Conservation (phyloP, 2,329 filamentous ascomycete genomes). For the Ophiostoma quercus region DNA sequence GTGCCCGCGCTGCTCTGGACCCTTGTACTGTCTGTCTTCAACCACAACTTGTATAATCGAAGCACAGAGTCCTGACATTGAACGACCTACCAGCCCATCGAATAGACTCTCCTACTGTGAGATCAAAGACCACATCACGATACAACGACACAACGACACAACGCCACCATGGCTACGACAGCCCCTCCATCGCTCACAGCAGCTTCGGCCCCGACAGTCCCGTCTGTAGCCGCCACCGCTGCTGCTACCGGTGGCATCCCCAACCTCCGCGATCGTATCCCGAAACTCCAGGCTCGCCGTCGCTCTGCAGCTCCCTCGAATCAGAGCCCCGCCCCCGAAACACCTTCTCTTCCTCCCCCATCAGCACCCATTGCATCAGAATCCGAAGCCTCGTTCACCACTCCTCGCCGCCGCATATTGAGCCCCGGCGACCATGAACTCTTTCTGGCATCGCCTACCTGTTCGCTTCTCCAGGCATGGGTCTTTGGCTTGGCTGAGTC, state of each 20-base stretch:
- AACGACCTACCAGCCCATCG: background rate
- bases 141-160: background rate
- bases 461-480: constrained; percentile 72
- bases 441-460: constrained; percentile 72
- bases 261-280: constrained; percentile 54
- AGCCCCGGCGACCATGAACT: constrained; percentile 73
- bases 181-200: background rate
- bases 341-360: constrained; percentile 65
- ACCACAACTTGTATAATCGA: background rate
- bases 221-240: constrained; percentile 11
- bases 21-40: background rate
- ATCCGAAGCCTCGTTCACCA: constrained; percentile 45
- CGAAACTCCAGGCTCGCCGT: constrained; percentile 62
- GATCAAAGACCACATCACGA: background rate
- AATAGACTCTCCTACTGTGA: background rate
- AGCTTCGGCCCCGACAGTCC: background rate
- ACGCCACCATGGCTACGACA: constrained; percentile 3
- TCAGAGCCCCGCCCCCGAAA: constrained; percentile 63
- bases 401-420: constrained; percentile 73
- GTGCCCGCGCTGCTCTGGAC: background rate
- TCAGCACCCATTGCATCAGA: constrained; percentile 46
- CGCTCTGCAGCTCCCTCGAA: constrained; percentile 50
- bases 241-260: constrained; percentile 35
- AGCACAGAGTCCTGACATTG: background rate
- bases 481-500: constrained; percentile 81